Evolutionary conservation across 441 rosid species (phyloP).

Genomic region (Euphorbia corollata): DNA sequence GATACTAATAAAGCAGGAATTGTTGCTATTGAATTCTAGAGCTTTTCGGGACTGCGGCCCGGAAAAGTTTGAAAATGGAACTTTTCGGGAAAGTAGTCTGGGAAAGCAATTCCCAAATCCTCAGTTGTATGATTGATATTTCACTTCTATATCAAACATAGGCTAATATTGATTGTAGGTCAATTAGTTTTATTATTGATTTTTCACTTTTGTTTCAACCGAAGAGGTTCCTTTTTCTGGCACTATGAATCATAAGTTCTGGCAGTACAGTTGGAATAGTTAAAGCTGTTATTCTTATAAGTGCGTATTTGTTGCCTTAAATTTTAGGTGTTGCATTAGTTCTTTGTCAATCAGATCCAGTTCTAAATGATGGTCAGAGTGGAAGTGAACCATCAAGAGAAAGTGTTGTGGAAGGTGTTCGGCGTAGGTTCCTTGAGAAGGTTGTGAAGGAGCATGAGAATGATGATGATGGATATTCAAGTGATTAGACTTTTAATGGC

Average conservation of each 20-base stretch:
- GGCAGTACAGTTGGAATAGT: neutral
- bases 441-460: constrained; percentile 82
- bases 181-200: no score
- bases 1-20: no score
- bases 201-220: no score
- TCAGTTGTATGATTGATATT: no score
- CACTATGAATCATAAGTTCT: neutral
- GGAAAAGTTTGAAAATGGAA: no score
- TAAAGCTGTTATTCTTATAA: neutral
- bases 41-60: no score
- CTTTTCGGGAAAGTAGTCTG: no score
- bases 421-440: constrained; percentile 72
- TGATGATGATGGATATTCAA: constrained; percentile 64
- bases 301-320: neutral
- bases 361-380: constrained; percentile 78
- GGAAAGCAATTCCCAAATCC: no score
- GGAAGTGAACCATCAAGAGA: constrained; percentile 72
- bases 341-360: constrained; percentile 89
- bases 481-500: constrained; percentile 48
- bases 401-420: constrained; percentile 78
- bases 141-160: no score
- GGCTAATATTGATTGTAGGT: no score
- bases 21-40: no score
- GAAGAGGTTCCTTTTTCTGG: no score
- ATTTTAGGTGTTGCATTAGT: constrained; percentile 80